Evolutionary conservation across 768 basidiomycete genomes (phyloP).

Genomic region (Agaricus sinodeliciosus): DNA sequence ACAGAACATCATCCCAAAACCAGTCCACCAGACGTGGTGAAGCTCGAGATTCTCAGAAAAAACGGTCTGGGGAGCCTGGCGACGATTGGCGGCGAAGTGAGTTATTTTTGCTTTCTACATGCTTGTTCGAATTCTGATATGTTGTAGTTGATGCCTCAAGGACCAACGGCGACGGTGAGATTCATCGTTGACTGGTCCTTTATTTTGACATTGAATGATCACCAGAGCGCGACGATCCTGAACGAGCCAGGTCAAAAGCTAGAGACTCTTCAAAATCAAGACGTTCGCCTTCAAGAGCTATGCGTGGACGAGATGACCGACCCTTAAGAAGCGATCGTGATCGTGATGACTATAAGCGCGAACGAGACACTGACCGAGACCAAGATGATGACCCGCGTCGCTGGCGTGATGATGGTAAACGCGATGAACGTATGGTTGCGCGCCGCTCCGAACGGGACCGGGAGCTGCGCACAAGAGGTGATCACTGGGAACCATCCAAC

Average conservation of each 20-base stretch:
- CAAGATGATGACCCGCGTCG: slow-evolving; percentile 64
- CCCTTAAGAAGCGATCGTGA: slow-evolving; percentile 26
- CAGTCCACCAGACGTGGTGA: slow-evolving; percentile 45
- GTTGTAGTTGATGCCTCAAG: slow-evolving; percentile 43
- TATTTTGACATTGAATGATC: slow-evolving; percentile 28
- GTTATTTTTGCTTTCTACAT: slow-evolving; percentile 18
- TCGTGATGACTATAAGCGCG: slow-evolving; percentile 31
- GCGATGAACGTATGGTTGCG: slow-evolving; percentile 66
- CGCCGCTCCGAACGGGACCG: slow-evolving; percentile 53
- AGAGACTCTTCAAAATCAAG: slow-evolving; percentile 59
- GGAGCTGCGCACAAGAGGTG: slow-evolving; percentile 33
- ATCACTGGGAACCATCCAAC: slow-evolving; percentile 38
- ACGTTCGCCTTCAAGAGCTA: slow-evolving; percentile 49
- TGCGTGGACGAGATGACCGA: slow-evolving; percentile 38
- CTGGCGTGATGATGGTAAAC: slow-evolving; percentile 79
- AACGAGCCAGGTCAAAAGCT: slow-evolving; percentile 55
- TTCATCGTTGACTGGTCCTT: neutral
- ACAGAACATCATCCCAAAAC: slow-evolving; percentile 31
- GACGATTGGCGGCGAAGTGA: slow-evolving; percentile 86
- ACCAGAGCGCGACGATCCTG: slow-evolving; percentile 59
- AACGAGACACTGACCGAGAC: slow-evolving; percentile 35
- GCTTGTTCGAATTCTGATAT: slow-evolving; percentile 11
- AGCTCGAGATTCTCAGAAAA: slow-evolving; percentile 52
- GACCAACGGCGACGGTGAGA: slow-evolving; percentile 51
- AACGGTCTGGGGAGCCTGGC: slow-evolving; percentile 65